Conservation (phyloP, 2,329 filamentous ascomycete genomes). For the Neoarthrinium moseri region DNA sequence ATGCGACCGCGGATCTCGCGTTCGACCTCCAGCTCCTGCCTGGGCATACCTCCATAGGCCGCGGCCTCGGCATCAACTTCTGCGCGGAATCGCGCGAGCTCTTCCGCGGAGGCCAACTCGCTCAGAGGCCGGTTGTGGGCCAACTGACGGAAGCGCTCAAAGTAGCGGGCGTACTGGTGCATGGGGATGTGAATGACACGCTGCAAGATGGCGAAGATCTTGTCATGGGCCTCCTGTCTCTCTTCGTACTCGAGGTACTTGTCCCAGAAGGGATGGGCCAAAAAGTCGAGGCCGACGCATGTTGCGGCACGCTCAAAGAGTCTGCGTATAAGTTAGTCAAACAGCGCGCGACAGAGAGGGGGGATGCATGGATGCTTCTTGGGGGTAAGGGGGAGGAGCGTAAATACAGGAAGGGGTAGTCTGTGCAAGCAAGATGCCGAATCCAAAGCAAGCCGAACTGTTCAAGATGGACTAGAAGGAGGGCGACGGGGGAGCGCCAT, state of each 20-base stretch:
- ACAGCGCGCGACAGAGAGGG: conserved; percentile 20
- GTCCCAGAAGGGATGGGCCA: conserved; percentile 97
- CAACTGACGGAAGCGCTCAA: conserved; percentile 81
- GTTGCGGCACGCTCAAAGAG: conserved; percentile 88
- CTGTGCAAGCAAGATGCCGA: conserved; percentile 52
- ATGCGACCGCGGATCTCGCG: conserved; percentile 77
- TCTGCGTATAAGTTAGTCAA: conserved; percentile 49
- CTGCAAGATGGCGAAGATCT: conserved; percentile 78
- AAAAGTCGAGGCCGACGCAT: conserved; percentile 86
- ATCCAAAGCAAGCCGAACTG: conserved; percentile 36
- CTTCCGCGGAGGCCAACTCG: conserved; percentile 70
- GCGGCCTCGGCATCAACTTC: conserved; percentile 69
- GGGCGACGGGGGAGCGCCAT: conserved; percentile 41
- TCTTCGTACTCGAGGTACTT: conserved; percentile 98
- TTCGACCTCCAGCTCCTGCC: conserved; percentile 77
- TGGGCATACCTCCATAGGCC: conserved; percentile 50
- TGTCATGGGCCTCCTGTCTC: conserved; percentile 78
- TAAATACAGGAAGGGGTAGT: conserved; percentile 62
- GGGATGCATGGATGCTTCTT: no score
- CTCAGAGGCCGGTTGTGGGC: conserved; percentile 69
- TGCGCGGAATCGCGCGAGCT: conserved; percentile 64
- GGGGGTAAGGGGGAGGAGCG: conserved; percentile 47
- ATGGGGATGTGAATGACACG: conserved; percentile 88
- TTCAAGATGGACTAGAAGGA: conserved; percentile 27
- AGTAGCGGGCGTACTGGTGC: conserved; percentile 95